Evolutionary conservation across 306 rosid species (phyloP).

Genomic region (Rosa lucieae): DNA sequence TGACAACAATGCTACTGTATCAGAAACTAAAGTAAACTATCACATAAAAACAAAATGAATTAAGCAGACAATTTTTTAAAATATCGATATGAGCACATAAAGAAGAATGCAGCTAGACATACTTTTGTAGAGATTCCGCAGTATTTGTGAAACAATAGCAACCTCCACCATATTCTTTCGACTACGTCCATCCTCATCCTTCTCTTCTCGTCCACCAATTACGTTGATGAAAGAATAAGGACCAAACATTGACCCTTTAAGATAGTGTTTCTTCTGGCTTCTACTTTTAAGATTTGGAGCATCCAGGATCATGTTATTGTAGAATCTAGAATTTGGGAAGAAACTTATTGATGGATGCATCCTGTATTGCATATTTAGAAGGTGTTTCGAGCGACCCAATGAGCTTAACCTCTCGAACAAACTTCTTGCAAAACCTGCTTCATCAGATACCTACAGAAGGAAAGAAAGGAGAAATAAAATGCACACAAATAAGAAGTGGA

Average conservation of each 20-base stretch:
- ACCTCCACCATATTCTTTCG: constrained; percentile 62
- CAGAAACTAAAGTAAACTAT: no score
- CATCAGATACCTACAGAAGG: constrained; percentile 39
- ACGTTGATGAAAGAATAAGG: constrained; percentile 67
- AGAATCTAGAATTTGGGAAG: constrained; percentile 67
- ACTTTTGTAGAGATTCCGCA: constrained; percentile 52
- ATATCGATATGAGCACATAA: not conserved
- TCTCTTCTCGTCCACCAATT: constrained; percentile 52
- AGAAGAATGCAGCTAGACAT: not conserved
- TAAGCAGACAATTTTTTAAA: no score
- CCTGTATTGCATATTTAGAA: constrained; percentile 58
- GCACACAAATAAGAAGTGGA: not conserved
- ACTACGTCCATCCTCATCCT: constrained; percentile 52
- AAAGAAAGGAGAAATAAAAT: not conserved
- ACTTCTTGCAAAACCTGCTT: constrained; percentile 67
- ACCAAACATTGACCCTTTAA: constrained; percentile 54
- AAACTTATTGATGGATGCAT: constrained; percentile 72
- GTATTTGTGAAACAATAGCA: constrained; percentile 45
- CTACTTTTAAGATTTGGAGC: constrained; percentile 42
- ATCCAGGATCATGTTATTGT: constrained; percentile 41
- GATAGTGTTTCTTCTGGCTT: constrained; percentile 41
- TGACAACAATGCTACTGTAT: no score
- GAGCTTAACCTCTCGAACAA: constrained; percentile 56
- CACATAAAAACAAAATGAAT: no score
- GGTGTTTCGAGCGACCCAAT: constrained; percentile 46